These are phyloP conservation scores for Whalleya microplaca DNA, from an alignment of 2,329 filamentous ascomycete species.

Conservation along the genomic window DNA sequence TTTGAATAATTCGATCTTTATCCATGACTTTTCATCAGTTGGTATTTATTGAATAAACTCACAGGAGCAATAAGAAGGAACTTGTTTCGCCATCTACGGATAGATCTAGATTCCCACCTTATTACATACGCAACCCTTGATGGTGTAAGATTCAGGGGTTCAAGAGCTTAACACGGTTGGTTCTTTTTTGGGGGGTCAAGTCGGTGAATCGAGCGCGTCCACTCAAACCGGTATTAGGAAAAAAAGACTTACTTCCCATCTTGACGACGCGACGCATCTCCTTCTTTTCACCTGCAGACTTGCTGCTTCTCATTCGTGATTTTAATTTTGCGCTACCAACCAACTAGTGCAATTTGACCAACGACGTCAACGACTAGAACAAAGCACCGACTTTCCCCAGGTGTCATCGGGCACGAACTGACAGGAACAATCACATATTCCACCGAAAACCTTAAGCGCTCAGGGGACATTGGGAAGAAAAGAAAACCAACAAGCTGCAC, in stretches of 20 bases:
- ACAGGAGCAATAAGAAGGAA: neutral
- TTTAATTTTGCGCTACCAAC: neutral
- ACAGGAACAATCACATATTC: neutral
- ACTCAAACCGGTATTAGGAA: too few relatives aligned
- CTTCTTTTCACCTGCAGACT: neutral
- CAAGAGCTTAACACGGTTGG: slow-evolving; percentile 9
- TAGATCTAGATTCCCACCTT: neutral
- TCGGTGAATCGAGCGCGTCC: neutral
- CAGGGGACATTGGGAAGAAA: neutral
- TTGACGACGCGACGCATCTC: slow-evolving; percentile 16
- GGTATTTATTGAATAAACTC: too few relatives aligned
- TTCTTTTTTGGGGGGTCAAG: slow-evolving; percentile 5
- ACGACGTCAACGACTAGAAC: slow-evolving; percentile 1
- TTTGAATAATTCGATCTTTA: too few relatives aligned
- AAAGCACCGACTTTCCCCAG: slow-evolving; percentile 2
- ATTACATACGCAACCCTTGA: neutral
- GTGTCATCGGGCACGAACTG: slow-evolving; percentile 8
- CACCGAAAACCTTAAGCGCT: slow-evolving; percentile 3
- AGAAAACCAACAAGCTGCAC: slow-evolving; percentile 6
- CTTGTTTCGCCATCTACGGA: neutral
- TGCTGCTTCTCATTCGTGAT: neutral
- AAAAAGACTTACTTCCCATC: neutral
- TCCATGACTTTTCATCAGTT: too few relatives aligned
- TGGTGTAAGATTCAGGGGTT: neutral
- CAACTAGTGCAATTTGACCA: neutral